Conservation (phyloP, 441 rosid genomes). For the Rhodomyrtus psidioides region DNA sequence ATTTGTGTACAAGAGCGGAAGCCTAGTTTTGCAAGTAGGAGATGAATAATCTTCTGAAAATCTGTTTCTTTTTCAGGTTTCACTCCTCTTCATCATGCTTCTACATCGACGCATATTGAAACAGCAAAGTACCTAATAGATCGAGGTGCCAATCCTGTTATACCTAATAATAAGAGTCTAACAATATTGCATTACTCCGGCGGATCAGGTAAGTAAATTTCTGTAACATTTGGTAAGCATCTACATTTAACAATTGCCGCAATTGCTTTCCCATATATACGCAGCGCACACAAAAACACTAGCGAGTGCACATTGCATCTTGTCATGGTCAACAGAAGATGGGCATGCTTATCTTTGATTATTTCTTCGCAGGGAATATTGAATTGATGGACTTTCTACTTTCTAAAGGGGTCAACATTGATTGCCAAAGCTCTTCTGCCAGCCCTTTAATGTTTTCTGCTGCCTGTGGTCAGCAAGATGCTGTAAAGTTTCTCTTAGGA, state of each 20-base stretch:
- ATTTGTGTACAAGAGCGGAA: neutral
- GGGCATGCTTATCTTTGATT: neutral
- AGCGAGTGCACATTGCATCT: neutral
- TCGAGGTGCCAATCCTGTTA: conserved; percentile 58
- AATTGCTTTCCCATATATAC: neutral
- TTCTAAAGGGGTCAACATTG: conserved; percentile 52
- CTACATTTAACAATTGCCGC: neutral
- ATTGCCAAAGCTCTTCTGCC: conserved; percentile 78
- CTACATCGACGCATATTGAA: conserved; percentile 62
- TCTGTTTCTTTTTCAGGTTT: conserved; percentile 43
- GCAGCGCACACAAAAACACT: neutral
- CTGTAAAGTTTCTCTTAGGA: conserved; percentile 61
- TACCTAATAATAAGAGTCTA: conserved; percentile 69
- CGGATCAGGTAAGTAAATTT: conserved; percentile 47
- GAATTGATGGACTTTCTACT: conserved; percentile 58
- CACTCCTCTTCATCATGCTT: conserved; percentile 89
- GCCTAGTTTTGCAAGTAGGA: neutral
- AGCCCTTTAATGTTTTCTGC: conserved; percentile 92
- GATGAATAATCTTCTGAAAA: neutral
- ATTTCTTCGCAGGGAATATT: conserved; percentile 46
- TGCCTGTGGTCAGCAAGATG: conserved; percentile 66
- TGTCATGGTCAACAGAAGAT: neutral
- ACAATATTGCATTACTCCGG: conserved; percentile 86
- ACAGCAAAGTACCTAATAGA: conserved; percentile 72
- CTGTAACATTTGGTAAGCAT: neutral